Evolutionary conservation across 2,329 filamentous ascomycete species (phyloP), one percentile per base, ranked within the genome.

Genomic region (Colletotrichum gloeosporioides): DNA sequence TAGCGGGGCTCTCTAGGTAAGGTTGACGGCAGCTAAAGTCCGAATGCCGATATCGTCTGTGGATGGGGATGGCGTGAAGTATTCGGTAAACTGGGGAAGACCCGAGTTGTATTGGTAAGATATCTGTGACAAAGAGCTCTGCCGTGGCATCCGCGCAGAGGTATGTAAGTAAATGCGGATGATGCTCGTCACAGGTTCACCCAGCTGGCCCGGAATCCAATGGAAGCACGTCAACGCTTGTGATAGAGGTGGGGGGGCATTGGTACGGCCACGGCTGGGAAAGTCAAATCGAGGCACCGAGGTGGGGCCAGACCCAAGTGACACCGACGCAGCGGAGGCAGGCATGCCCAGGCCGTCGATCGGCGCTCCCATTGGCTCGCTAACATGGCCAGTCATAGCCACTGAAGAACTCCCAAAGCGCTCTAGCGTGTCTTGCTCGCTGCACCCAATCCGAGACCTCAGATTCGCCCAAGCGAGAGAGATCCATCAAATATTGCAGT

Each of bases 151-250:
- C 71, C 70, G 65, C 25, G 44, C 57, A 27, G 53, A 65, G 72
- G 36, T 70, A 44, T 55, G 67, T 62, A 67, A 65, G 74, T 76
- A 76, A 22, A 62, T 72, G 55, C 69, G 64, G 68, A 64, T 73
- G 70, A 76, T 76, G 72, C 68, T 59, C 68, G 57, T 70, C 68
- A 31, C 63, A 67, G 49, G 32, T 62, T 73, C 39, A 16, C 34
- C 49, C 68, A 73, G 55, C 57, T 64, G 34, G 70, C 27, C 64
- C 63, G 70, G 59, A 76, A 74, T 34, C 74, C 65, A 65, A 74
- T 76, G 49, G 74, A 76, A 76, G 71, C 29, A 69, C 74, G 64
- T 69, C 70, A 69, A 76, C 57, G 71, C 70, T 74, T 76, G 64
- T 62, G 74, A 73, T 53, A 69, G 44, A 76, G 74, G 74, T 76